Percentiles rank a stretch among this genome's conserved stretches.
Evolutionary conservation across 768 basidiomycete species (phyloP).

Genomic region (Xerocomus brunneocitrinus): DNA sequence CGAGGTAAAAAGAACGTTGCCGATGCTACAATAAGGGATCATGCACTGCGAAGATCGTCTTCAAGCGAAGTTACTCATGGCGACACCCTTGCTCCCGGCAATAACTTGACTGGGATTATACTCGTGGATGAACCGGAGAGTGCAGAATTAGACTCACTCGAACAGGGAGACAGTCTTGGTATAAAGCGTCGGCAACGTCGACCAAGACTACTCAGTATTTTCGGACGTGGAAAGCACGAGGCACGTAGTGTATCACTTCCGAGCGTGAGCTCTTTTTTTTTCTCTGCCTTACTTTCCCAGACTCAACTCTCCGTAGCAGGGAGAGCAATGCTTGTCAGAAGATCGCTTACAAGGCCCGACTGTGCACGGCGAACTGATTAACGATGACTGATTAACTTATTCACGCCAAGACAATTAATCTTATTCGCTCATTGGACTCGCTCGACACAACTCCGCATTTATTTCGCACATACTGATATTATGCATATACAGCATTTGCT

Average conservation of each 20-base stretch:
- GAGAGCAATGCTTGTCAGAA: slow-evolving; percentile 4
- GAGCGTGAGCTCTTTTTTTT: slow-evolving; percentile 12
- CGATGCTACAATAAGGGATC: slow-evolving; percentile 11
- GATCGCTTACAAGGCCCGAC: slow-evolving; percentile 4
- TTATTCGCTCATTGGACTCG: neutral
- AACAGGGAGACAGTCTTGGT: slow-evolving; percentile 10
- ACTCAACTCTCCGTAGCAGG: slow-evolving; percentile 2
- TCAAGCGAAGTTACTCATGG: slow-evolving; percentile 14
- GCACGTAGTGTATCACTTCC: neutral
- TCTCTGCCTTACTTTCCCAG: neutral
- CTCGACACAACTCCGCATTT: neutral
- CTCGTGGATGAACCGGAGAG: slow-evolving; percentile 42
- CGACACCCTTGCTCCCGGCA: neutral
- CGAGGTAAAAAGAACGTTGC: slow-evolving; percentile 17
- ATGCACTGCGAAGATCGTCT: slow-evolving; percentile 17
- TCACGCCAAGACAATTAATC: neutral
- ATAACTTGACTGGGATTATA: slow-evolving; percentile 26
- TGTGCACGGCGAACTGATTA: neutral
- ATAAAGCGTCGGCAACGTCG: slow-evolving; percentile 23
- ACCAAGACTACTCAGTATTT: slow-evolving; percentile 29
- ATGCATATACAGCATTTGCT: neutral
- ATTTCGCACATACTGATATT: neutral
- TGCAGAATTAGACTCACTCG: slow-evolving; percentile 17
- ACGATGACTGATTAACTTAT: slow-evolving; percentile 9
- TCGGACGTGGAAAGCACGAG: slow-evolving; percentile 23